Evolutionary conservation across 768 basidiomycete species (phyloP), one percentile per base, ranked within the genome.

Genomic region (Collybia mongolica): DNA sequence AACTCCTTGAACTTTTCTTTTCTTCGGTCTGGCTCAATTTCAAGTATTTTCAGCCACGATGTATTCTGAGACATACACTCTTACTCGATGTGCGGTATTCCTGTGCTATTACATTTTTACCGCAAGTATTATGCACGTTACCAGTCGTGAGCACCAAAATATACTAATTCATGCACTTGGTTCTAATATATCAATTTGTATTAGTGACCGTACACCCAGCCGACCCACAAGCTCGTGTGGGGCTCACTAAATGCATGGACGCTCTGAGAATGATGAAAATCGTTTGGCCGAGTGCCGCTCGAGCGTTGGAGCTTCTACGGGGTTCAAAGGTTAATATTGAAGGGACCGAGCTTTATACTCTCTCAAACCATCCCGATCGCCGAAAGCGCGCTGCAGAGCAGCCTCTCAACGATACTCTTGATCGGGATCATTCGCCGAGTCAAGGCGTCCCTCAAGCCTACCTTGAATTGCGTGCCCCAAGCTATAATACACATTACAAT

Each of bases 31-130:
- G 36, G 11, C 26, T 54, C 22, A 22, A 14, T 35, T 44, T 36
- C 17, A 24, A 29, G n/a, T 51, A 36, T 37, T 42, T 29, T 29
- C 57, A 86, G 82, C 82, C 14, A 66, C 74, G 4, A 66, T 80
- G 3, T 92, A 87, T 65, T 73, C 75, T 23, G 83, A 87, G 56
- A 77, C 73, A 28, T 86, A 86, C 65, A 72, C 77, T 38, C 70
- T 89, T 50, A 75, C 76, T 42, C 77, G 78, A 12, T 81, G 81
- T 15, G 70, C 89, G 1, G 85, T 84, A 3, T 91, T 89, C 61
- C 67, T 89, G 23, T 84, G 80, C 58, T 92, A 90, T 60, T 90
- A 90, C 59, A 72, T 89, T 14, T 92, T 92, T 69, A 85, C 85
- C 2, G 88, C 88, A 14, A 81, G 81, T 49, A 81, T 91, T 46